A percentile compares a stretch with the other conserved stretches of the same genome.
phyloP scores from a whole-genome alignment of 345 rosid genomes.

The Citrus sp. region DNA sequence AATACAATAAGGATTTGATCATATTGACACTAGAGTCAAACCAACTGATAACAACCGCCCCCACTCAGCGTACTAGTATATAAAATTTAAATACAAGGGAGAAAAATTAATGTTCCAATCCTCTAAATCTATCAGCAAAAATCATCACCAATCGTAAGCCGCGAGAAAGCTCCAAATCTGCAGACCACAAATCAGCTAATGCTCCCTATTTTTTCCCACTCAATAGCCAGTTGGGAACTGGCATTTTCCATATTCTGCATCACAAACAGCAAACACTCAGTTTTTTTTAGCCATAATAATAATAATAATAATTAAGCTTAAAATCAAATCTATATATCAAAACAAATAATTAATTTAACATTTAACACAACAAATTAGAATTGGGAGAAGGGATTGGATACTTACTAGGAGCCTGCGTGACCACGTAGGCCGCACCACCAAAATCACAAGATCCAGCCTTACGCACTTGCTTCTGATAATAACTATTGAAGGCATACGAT shows the following conservation, averaged over 20 bases:
- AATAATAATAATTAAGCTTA: no score
- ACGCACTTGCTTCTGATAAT: conserved; percentile 75
- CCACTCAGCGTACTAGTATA: background rate
- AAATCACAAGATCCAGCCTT: conserved; percentile 63
- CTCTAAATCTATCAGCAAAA: background rate
- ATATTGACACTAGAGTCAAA: conserved; percentile 13
- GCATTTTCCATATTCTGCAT: conserved; percentile 53
- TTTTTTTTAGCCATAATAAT: no score
- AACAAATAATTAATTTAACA: no score
- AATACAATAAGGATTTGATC: background rate
- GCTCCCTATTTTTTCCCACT: background rate
- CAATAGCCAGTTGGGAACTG: conserved; percentile 45
- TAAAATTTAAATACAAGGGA: background rate
- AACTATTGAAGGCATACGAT: conserved; percentile 86
- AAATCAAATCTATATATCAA: no score
- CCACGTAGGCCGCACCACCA: conserved; percentile 70
- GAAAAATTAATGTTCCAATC: background rate
- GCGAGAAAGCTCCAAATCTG: background rate
- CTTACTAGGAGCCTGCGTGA: conserved; percentile 67
- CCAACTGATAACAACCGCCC: conserved; percentile 10
- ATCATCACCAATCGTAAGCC: no score
- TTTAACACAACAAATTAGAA: no score
- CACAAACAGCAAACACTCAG: background rate
- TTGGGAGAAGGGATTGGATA: conserved; percentile 14
- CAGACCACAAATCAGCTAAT: background rate